These are phyloP conservation scores for Colletotrichum aenigma DNA, from an alignment of 2,329 filamentous ascomycete genomes.

Conservation along the genomic window DNA sequence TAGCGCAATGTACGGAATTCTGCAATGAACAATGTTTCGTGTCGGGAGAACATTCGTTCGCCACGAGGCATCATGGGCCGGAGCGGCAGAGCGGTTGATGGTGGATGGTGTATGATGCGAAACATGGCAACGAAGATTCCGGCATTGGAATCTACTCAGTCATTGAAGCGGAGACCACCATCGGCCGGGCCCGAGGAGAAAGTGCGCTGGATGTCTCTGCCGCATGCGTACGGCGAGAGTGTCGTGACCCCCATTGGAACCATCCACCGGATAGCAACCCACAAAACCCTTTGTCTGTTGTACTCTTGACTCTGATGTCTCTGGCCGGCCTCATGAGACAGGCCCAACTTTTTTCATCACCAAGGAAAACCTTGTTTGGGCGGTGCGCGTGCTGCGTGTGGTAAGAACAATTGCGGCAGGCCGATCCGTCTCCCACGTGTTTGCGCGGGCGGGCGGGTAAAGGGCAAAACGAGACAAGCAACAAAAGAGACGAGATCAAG, in stretches of 20 bases:
- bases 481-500: background rate
- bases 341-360: background rate
- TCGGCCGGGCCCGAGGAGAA: background rate
- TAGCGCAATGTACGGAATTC: background rate
- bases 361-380: background rate
- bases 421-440: background rate
- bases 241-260: background rate
- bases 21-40: background rate
- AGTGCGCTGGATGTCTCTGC: background rate
- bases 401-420: background rate
- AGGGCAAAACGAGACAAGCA: background rate
- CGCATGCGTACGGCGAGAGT: conserved; percentile 9
- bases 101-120: background rate
- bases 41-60: background rate
- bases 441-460: background rate
- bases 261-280: background rate
- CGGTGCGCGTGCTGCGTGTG: background rate
- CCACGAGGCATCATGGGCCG: background rate
- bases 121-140: background rate
- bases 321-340: background rate
- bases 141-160: background rate
- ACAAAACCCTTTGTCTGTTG: background rate
- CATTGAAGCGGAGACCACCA: background rate
- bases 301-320: background rate
- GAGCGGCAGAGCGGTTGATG: background rate